Percentiles rank a stretch among this genome's conserved stretches.
Evolutionary conservation across 352 stramenopile species (phyloP).

Genomic region (Nothophytophthora sp.): DNA sequence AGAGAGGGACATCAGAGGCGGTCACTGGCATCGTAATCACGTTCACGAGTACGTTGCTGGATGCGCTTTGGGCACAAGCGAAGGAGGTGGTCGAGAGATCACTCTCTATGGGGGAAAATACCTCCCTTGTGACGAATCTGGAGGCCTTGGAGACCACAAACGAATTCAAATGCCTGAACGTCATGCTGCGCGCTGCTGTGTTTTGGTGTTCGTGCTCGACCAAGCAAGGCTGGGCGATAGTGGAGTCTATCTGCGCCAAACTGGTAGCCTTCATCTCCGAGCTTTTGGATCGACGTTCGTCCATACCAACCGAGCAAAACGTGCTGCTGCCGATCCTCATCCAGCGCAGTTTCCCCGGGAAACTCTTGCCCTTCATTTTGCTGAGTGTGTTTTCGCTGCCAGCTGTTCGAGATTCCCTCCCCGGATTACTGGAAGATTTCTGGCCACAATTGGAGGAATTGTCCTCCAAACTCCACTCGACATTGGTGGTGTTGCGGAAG

Average conservation of each 20-base stretch:
- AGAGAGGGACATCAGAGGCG: slow-evolving; percentile 7
- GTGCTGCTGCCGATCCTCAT: slow-evolving; percentile 32
- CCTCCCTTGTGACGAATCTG: slow-evolving; percentile 20
- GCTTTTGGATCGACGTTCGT: slow-evolving; percentile 30
- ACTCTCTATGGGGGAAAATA: slow-evolving; percentile 3
- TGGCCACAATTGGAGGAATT: slow-evolving; percentile 52
- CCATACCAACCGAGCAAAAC: slow-evolving; percentile 14
- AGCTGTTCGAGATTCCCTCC: slow-evolving; percentile 45
- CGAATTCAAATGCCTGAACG: slow-evolving; percentile 84
- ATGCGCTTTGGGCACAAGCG: slow-evolving; percentile 45
- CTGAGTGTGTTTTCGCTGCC: slow-evolving; percentile 69
- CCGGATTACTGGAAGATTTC: slow-evolving; percentile 38
- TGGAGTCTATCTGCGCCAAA: slow-evolving; percentile 51
- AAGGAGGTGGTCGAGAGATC: slow-evolving; percentile 15
- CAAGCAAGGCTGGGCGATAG: slow-evolving; percentile 52
- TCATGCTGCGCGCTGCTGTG: slow-evolving; percentile 68
- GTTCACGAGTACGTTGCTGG: slow-evolving; percentile 67
- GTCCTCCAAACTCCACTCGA: slow-evolving; percentile 17
- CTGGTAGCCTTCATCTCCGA: slow-evolving; percentile 52
- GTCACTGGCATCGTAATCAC: slow-evolving; percentile 25
- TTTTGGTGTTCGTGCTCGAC: slow-evolving; percentile 72
- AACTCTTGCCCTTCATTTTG: slow-evolving; percentile 75
- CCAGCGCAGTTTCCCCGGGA: slow-evolving; percentile 66
- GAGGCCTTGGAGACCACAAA: slow-evolving; percentile 47
- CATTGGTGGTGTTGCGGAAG: slow-evolving; percentile 12